A percentile compares a stretch with the other conserved stretches of the same genome.
Evolutionary conservation across 768 basidiomycete species (phyloP).

Genomic region (Tulasnella sp.): DNA sequence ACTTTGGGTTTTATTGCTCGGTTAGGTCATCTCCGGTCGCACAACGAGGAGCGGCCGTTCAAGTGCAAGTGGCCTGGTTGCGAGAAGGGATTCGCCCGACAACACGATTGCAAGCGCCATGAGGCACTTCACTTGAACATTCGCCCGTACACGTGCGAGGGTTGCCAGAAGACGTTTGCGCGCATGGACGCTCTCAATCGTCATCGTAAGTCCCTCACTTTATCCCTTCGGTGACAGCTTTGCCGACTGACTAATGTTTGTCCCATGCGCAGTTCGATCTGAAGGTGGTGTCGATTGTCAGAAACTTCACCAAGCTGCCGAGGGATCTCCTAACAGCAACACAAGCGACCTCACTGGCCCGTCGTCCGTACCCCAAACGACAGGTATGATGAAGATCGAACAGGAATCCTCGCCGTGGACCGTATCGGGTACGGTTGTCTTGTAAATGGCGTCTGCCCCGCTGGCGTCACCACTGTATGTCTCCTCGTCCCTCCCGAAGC

Average conservation of each 20-base stretch:
- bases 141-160: conserved; percentile 89
- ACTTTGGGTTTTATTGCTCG: conserved; percentile 7
- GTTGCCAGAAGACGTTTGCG: conserved; percentile 91
- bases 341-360: not conserved
- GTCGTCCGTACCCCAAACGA: not conserved
- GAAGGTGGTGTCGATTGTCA: conserved; percentile 80
- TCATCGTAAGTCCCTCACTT: conserved; percentile 66
- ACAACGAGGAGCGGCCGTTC: conserved; percentile 94
- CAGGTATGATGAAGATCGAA: conserved; percentile 19
- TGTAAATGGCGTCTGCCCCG: not conserved
- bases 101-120: conserved; percentile 96
- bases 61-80: conserved; percentile 95
- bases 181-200: conserved; percentile 93
- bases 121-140: conserved; percentile 94
- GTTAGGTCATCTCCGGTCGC: conserved; percentile 88
- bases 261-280: conserved; percentile 54
- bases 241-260: not conserved
- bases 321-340: conserved; percentile 11
- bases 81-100: conserved; percentile 89
- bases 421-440: not conserved
- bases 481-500: not conserved
- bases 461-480: not conserved
- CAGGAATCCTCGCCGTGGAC: conserved; percentile 15
- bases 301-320: conserved; percentile 17
- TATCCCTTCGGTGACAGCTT: not conserved